Base-by-base conservation (phyloP, 768 basidiomycete genomes). In the Tephrocybe sp. region DNA sequence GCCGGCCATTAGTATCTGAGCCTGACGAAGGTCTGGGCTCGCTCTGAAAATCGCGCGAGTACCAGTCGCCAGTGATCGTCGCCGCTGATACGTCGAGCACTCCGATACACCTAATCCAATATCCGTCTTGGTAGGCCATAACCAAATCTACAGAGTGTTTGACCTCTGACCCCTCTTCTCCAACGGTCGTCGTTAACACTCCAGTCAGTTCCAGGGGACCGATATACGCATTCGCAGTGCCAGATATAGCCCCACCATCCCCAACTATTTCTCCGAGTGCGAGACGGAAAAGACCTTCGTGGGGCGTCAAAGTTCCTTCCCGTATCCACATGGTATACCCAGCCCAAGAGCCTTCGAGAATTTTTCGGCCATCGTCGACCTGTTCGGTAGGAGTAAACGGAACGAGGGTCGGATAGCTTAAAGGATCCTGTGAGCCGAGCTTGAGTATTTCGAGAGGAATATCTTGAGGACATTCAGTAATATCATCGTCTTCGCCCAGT, bases 101-200 rank as follows among this genome's bases (percentile, higher is more conserved):
- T 19, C 49, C 49, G 1, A 8, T 21, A 13, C 49, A 50, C 10
- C 36, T 33, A 11, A 50, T 38, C 49, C 42, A 29, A 31, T 44
- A 44, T 3, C 49, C 49, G 23, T 38, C 34, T 6, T 44, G 18
- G 11, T 44, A 50, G 1, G 34, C 24, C 25, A 50, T 44, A 1
- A 44, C 25, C 13, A 42, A n/a, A 24, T 46, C 29, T 1, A 31
- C 44, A 5, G 8, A 8, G 16, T 37, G 16, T 36, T 38, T 29
- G 3, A 1, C 19, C 2, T 33, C 30, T 13, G 16, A 22, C n/a
- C 8, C 38, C 18, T 22, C 38, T 24, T 13, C n/a, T n/a, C n/a
- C 29, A 11, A 29, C 27, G 11, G 27, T 29, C 16, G 25, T 6
- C 2, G 16, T 29, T 1, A 41, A n/a, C 6, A 13, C 24, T 13